Conservation (phyloP, 2,329 filamentous ascomycete genomes). For the Exophiala lecanii-corni region DNA sequence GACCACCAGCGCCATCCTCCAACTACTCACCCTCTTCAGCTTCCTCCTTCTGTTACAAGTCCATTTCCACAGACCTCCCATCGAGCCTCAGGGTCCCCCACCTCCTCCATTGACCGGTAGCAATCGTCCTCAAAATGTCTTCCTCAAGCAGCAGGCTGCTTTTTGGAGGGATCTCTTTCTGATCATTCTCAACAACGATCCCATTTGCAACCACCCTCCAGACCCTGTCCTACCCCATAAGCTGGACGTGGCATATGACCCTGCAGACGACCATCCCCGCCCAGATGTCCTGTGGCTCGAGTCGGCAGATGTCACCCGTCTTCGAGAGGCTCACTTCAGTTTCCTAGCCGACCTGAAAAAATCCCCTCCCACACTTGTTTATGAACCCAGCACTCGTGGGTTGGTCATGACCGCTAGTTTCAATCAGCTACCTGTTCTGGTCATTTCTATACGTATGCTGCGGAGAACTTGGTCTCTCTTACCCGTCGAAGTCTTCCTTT, state of each 20-base stretch:
- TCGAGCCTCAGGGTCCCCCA: neutral
- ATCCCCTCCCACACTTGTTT: conserved; percentile 5
- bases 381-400: conserved; percentile 24
- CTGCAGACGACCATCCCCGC: conserved; percentile 26
- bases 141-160: conserved; percentile 19
- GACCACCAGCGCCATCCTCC: conserved; percentile 8
- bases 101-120: neutral
- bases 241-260: conserved; percentile 23
- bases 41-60: conserved; percentile 19
- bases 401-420: conserved; percentile 40
- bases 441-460: conserved; percentile 44
- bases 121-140: conserved; percentile 8
- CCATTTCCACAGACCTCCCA: conserved; percentile 5
- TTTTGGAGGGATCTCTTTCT: conserved; percentile 25
- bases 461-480: conserved; percentile 39
- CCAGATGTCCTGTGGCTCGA: conserved; percentile 35
- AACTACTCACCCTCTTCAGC: conserved; percentile 12
- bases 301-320: conserved; percentile 32
- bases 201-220: conserved; percentile 21
- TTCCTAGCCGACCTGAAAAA: conserved; percentile 35
- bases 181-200: conserved; percentile 25
- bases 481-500: conserved; percentile 41
- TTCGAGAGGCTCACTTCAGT: conserved; percentile 37
- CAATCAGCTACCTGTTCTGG: conserved; percentile 39
- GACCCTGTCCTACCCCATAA: conserved; percentile 25